A percentile compares a stretch with the other conserved stretches of the same genome.
These are phyloP conservation scores for Aspergillus luchuensis DNA, from an alignment of 2,329 filamentous ascomycete genomes.

Conservation along the genomic window DNA sequence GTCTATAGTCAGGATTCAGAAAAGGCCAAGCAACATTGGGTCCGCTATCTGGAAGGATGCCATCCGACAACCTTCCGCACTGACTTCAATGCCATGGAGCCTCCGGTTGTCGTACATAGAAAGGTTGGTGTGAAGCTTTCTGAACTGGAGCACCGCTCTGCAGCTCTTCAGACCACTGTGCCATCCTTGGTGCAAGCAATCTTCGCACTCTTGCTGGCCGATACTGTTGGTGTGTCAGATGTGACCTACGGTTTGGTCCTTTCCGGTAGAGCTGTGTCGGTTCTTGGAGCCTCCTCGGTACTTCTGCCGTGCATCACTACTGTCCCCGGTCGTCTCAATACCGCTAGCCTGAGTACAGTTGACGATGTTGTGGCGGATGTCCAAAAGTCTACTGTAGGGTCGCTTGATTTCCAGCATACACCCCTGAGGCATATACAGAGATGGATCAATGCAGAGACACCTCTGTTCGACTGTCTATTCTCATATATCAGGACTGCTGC, in stretches of 20 bases:
- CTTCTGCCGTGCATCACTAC: slow-evolving; percentile 42
- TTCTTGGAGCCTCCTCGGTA: slow-evolving; percentile 34
- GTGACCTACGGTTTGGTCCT: slow-evolving; percentile 38
- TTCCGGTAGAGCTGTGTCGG: slow-evolving; percentile 36
- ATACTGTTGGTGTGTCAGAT: slow-evolving; percentile 29
- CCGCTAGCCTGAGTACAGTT: slow-evolving; percentile 22
- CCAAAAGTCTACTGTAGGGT: slow-evolving; percentile 28
- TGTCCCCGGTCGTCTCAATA: slow-evolving; percentile 38
- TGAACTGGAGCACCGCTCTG: slow-evolving; percentile 29
- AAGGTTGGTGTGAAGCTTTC: slow-evolving; percentile 25
- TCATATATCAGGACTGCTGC: slow-evolving; percentile 31
- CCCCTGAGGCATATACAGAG: slow-evolving; percentile 39
- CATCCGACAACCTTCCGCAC: slow-evolving; percentile 24
- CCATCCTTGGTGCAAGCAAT: slow-evolving; percentile 36
- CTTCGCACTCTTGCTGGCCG: slow-evolving; percentile 38
- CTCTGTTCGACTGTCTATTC: slow-evolving; percentile 40
- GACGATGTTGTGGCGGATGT: slow-evolving; percentile 26
- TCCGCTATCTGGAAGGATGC: slow-evolving; percentile 24
- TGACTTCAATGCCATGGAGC: slow-evolving; percentile 11
- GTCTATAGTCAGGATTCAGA: slow-evolving; percentile 28
- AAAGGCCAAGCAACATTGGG: slow-evolving; percentile 33
- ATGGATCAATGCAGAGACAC: slow-evolving; percentile 35
- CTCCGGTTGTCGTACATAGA: slow-evolving; percentile 13
- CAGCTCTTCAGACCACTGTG: slow-evolving; percentile 32
- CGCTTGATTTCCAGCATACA: slow-evolving; percentile 41